These are phyloP conservation scores for Phoma herbarum DNA, from an alignment of 2,329 filamentous ascomycete genomes.

Conservation along the genomic window DNA sequence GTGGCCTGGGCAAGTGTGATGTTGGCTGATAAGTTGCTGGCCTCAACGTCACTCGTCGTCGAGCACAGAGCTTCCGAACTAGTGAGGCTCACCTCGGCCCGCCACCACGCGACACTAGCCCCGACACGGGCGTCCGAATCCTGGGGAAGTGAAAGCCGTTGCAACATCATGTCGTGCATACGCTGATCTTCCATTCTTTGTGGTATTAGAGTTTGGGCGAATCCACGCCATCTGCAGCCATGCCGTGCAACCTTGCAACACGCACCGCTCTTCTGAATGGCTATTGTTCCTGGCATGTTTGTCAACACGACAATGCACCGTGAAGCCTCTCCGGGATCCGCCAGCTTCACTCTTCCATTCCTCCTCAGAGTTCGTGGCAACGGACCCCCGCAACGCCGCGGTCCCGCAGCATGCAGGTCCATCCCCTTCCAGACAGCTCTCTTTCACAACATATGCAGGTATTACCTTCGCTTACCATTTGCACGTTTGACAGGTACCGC, in stretches of 20 bases:
- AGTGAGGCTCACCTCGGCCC: slow-evolving; percentile 15
- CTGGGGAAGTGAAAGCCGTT: slow-evolving; percentile 15
- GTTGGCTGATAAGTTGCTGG: background rate
- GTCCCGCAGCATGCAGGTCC: slow-evolving; percentile 4
- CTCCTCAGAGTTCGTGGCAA: background rate
- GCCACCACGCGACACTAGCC: slow-evolving; percentile 19
- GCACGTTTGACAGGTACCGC: slow-evolving; percentile 10
- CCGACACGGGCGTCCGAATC: background rate
- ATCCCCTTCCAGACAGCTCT: background rate
- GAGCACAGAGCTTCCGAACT: background rate
- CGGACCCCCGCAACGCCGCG: background rate
- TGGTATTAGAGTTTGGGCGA: too few relatives aligned
- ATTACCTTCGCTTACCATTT: slow-evolving; percentile 2
- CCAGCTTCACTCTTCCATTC: background rate
- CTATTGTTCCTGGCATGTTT: background rate
- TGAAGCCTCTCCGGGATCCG: background rate
- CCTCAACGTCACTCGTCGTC: slow-evolving; percentile 19
- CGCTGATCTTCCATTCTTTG: slow-evolving; percentile 2
- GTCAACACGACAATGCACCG: background rate
- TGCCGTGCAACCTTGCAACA: background rate
- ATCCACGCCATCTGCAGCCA: background rate
- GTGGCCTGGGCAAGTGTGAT: background rate
- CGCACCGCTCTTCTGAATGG: too few relatives aligned
- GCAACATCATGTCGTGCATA: background rate
- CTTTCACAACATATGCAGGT: slow-evolving; percentile 6